These are phyloP conservation scores for Licmophora abbreviata DNA, from an alignment of 108 stramenopile species.

Conservation along the genomic window DNA sequence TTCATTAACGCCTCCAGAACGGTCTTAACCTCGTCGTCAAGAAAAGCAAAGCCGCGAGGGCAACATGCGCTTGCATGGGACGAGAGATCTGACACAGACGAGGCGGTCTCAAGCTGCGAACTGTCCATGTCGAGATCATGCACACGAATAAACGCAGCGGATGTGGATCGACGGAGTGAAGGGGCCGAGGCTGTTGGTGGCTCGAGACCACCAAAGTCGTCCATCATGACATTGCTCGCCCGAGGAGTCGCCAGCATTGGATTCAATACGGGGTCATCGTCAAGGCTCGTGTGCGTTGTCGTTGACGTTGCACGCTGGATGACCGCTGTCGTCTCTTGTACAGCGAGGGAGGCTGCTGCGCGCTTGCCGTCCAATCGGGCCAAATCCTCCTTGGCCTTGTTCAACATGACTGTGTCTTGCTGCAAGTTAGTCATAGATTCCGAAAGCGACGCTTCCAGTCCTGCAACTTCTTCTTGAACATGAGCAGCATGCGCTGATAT, in stretches of 20 bases:
- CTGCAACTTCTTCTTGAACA: conserved; percentile 8
- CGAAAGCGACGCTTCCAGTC: conserved; percentile 5
- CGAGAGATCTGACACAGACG: too few species aligned
- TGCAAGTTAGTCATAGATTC: conserved; percentile 2
- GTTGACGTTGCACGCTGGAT: conserved; percentile 23
- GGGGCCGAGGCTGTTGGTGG: too few species aligned
- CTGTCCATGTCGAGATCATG: too few species aligned
- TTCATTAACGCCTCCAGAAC: conserved; percentile 37
- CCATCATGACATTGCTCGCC: too few species aligned
- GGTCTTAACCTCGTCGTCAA: conserved; percentile 8
- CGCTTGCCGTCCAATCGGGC: conserved; percentile 5
- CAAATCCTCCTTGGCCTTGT: conserved; percentile 5
- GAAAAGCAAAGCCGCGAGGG: conserved; percentile 9
- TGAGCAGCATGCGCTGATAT: conserved; percentile 4
- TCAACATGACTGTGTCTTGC: conserved; percentile 5
- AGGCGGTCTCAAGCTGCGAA: too few species aligned
- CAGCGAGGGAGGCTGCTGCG: conserved; percentile 1
- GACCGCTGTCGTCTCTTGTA: neutral
- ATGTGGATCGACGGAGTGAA: too few species aligned
- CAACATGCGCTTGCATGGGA: too few species aligned
- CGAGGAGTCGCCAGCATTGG: too few species aligned
- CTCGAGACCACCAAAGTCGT: too few species aligned
- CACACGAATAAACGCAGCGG: too few species aligned
- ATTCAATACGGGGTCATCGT: neutral
- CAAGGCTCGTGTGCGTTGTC: conserved; percentile 6